These are phyloP conservation scores for Silene coronaria DNA, from an alignment of 179 eudicot species.

Conservation along the genomic window DNA sequence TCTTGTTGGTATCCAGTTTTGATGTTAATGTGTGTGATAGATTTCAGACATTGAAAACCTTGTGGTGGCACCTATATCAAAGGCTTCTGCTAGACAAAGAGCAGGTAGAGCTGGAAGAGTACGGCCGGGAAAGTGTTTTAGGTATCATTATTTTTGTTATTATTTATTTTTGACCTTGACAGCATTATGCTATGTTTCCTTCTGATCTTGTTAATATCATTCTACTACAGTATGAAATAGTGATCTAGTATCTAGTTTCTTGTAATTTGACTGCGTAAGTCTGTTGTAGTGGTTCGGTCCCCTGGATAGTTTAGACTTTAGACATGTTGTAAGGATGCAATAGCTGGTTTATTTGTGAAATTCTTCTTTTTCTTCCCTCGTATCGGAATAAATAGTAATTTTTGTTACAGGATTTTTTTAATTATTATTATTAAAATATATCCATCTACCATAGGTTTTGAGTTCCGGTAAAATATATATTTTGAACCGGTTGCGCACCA, in stretches of 20 bases:
- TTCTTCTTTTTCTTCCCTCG: neutral
- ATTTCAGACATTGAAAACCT: constrained; percentile 83
- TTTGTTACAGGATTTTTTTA: neutral
- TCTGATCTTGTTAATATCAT: neutral
- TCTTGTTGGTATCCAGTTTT: constrained; percentile 1
- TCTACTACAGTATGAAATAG: neutral
- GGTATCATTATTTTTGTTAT: constrained; percentile 33
- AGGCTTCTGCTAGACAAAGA: constrained; percentile 97
- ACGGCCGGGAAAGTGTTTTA: constrained; percentile 97
- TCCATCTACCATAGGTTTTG: neutral
- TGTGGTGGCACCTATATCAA: constrained; percentile 92
- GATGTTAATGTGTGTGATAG: constrained; percentile 27
- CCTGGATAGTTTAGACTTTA: neutral
- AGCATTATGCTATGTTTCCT: neutral
- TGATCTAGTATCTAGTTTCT: neutral
- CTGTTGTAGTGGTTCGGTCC: neutral
- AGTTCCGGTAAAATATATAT: too few relatives aligned
- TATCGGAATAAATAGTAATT: neutral
- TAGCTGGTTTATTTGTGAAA: neutral
- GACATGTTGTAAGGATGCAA: neutral
- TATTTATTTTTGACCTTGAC: neutral
- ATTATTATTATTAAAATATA: neutral
- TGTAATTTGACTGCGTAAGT: constrained; percentile 1
- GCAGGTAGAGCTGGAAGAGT: constrained; percentile 98
- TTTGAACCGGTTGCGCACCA: neutral